A percentile compares a stretch with the other conserved stretches of the same genome.
Conservation (phyloP, 2,329 filamentous ascomycete species). For the Sporothrix protearum region DNA sequence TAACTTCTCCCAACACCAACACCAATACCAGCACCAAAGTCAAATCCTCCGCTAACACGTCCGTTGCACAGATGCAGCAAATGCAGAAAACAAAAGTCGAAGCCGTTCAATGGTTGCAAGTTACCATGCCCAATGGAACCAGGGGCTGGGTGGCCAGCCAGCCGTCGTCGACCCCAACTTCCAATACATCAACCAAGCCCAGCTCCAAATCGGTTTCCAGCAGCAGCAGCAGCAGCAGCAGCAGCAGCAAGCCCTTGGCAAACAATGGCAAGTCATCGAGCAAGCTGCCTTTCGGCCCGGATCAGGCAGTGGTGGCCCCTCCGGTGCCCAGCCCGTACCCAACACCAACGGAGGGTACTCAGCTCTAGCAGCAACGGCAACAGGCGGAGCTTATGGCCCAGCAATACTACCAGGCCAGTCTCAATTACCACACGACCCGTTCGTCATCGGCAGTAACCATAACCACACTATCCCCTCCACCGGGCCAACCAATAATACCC, state of each 20-base stretch:
- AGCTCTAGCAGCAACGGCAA: not conserved
- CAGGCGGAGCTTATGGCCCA: not conserved
- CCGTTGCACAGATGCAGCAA: not conserved
- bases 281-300: not conserved
- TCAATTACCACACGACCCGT: not conserved
- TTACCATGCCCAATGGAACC: not conserved
- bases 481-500: not conserved
- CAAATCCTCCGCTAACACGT: not conserved
- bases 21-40: not conserved
- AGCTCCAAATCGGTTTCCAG: not conserved
- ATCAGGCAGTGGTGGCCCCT: not conserved
- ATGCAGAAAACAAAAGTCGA: not conserved
- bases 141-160: not conserved
- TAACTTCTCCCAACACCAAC: not conserved
- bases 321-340: not conserved
- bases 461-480: not conserved
- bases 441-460: not conserved
- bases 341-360: not conserved
- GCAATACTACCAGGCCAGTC: not conserved
- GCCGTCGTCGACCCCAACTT: not conserved
- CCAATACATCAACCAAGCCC: not conserved
- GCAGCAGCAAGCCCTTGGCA: not conserved
- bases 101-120: conserved; percentile 1
- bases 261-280: not conserved
- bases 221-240: conserved; percentile 2